phyloP scores from a whole-genome alignment of 2,329 filamentous ascomycete genomes.

The Aspergillus sojae region DNA sequence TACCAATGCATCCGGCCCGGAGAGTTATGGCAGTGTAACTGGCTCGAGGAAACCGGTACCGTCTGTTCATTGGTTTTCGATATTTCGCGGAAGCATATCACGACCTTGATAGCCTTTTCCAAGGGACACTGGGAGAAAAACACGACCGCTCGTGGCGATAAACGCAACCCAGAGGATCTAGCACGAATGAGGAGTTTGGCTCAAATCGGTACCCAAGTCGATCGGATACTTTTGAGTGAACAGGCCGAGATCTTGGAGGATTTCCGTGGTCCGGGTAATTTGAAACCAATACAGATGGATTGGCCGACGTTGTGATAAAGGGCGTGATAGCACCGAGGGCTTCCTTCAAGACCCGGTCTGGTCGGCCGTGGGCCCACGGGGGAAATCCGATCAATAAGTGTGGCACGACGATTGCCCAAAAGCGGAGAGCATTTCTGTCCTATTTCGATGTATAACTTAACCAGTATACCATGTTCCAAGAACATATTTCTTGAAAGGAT shows the following conservation, averaged over 20 bases:
- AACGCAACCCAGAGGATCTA: constrained; percentile 55
- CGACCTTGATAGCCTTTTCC: constrained; percentile 57
- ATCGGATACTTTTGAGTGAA: constrained; percentile 56
- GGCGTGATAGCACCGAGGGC: neutral
- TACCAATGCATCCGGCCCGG: constrained; percentile 62
- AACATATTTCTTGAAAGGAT: neutral
- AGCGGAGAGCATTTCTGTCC: neutral
- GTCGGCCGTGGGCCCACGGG: neutral
- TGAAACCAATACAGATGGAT: constrained; percentile 50
- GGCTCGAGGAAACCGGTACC: constrained; percentile 64
- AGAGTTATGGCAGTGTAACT: constrained; percentile 63
- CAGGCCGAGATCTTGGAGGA: constrained; percentile 56
- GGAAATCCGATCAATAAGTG: too few species aligned
- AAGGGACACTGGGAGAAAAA: constrained; percentile 60
- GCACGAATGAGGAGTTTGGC: constrained; percentile 57
- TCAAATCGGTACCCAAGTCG: constrained; percentile 53
- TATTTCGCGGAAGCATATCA: constrained; percentile 53
- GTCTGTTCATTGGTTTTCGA: constrained; percentile 60
- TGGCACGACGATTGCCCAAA: too few species aligned
- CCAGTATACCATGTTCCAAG: neutral
- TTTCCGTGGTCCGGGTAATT: constrained; percentile 53
- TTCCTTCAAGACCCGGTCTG: neutral
- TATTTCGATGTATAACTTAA: neutral
- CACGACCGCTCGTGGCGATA: constrained; percentile 57
- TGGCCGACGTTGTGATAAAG: constrained; percentile 36